Percentiles rank a stretch among this genome's conserved stretches.
Evolutionary conservation across 768 basidiomycete species (phyloP).

Genomic region (Podaxis mareebaensis): DNA sequence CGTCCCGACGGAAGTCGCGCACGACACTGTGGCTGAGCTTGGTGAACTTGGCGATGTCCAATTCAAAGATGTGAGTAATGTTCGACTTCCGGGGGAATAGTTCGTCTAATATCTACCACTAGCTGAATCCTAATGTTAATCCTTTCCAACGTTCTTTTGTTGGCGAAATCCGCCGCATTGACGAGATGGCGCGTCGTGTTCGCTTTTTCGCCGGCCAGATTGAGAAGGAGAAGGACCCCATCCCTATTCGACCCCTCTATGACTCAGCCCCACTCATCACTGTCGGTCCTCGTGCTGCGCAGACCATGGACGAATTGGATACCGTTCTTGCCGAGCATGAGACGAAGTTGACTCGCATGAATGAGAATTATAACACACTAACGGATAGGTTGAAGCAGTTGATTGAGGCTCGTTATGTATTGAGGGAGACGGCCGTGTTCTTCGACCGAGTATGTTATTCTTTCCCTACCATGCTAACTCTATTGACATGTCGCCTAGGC

Average conservation of each 20-base stretch:
- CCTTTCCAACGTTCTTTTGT: slow-evolving; percentile 99
- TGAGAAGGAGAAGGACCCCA: slow-evolving; percentile 77
- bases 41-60: slow-evolving; percentile 95
- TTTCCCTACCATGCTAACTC: not conserved
- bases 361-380: slow-evolving; percentile 86
- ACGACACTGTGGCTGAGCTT: slow-evolving; percentile 93
- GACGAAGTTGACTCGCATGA: slow-evolving; percentile 82
- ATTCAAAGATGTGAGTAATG: slow-evolving; percentile 84
- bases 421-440: slow-evolving; percentile 94
- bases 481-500: slow-evolving; percentile 49
- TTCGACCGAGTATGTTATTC: slow-evolving; percentile 71
- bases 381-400: slow-evolving; percentile 86
- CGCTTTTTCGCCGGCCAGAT: slow-evolving; percentile 90
- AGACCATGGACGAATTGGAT: slow-evolving; percentile 92
- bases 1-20: slow-evolving; percentile 95
- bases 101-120: slow-evolving; percentile 4
- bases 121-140: slow-evolving; percentile 95
- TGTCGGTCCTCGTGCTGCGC: slow-evolving; percentile 89
- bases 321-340: slow-evolving; percentile 87
- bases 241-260: slow-evolving; percentile 81
- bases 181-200: slow-evolving; percentile 94
- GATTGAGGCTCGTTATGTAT: slow-evolving; percentile 90
- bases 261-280: slow-evolving; percentile 88
- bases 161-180: slow-evolving; percentile 90
- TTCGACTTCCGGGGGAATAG: not conserved